Base-by-base conservation (phyloP, 305 asterid genomes). In the Caryopteris hybrid region DNA sequence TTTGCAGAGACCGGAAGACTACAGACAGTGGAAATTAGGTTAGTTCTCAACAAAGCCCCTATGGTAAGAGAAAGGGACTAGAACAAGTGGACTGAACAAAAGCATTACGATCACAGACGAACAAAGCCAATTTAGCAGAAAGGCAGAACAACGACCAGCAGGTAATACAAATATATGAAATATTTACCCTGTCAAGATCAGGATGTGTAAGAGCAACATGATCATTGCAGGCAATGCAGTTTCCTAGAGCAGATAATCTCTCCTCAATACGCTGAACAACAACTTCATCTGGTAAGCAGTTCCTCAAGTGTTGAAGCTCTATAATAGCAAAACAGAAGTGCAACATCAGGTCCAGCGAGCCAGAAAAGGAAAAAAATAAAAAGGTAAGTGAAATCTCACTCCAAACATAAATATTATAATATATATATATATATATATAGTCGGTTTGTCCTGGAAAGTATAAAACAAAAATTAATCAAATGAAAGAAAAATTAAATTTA, bases 141-240 rank as follows among this genome's bases (percentile, higher is more conserved):
- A 3, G 7, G 1, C 13, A 55, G 13, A 55, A 42, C 51, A 47
- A 27, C 20, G 27, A 64, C 8, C 53, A 27, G 53, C 38, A 22
- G 14, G 47, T 21, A 45, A 46, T 41, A 53, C 25, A 29, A 57
- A 57, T 12, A 18, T 36, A 62, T 21, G 58, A 34, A 45, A 7
- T 61, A 62, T 14, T 60, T 85, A 88, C 98, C 88, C 36, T 83
- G 72, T 90, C 97, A 60, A 88, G 89, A 80, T 92, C 95, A 3
- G 96, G 90, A 80, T 92, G 97, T 0, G 96, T 83, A 60, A 92
- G 96, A 64, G 98, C 98, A 65, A 90, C 96, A 69, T 90, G 95
- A 75, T 92, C 98, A 55, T 92, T 92, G 84, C 97, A 92, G 6
- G 91, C 80, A 73, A 90, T 85, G 81, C 96, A 92, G 88, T 92